These are phyloP conservation scores for Microascus cirrosus DNA, from an alignment of 2,329 filamentous ascomycete species.

Conservation along the genomic window DNA sequence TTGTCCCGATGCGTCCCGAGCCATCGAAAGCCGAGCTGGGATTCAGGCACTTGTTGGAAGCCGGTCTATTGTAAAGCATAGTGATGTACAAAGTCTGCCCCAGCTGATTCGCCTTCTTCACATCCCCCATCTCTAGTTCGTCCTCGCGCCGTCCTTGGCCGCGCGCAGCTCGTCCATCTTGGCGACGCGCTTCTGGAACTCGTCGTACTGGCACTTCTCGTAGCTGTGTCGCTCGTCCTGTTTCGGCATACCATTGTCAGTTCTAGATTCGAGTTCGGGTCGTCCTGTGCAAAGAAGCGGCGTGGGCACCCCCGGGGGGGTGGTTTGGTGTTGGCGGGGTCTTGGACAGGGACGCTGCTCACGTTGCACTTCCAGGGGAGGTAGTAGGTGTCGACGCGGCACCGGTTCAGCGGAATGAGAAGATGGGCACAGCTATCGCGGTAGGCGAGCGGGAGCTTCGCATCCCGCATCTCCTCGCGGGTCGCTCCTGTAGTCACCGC, in stretches of 20 bases:
- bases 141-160: conserved; percentile 72
- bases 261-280: background rate
- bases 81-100: background rate
- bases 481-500: conserved; percentile 48
- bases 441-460: conserved; percentile 79
- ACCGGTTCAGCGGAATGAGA: conserved; percentile 89
- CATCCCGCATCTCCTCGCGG: conserved; percentile 87
- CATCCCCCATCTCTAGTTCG: conserved; percentile 53
- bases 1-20: background rate
- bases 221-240: conserved; percentile 95
- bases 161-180: conserved; percentile 97
- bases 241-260: background rate
- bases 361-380: conserved; percentile 97
- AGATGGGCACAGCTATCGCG: conserved; percentile 93
- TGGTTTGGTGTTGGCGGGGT: background rate
- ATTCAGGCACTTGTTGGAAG: too few relatives aligned
- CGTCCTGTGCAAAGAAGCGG: background rate
- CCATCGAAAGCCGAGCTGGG: background rate
- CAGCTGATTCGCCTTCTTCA: background rate
- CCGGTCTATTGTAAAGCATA: background rate
- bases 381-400: conserved; percentile 85
- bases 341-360: conserved; percentile 19
- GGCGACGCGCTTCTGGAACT: conserved; percentile 95
- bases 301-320: background rate
- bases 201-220: conserved; percentile 98